phyloP scores from a whole-genome alignment of 306 rosid species.

The Clitoria ternatea region DNA sequence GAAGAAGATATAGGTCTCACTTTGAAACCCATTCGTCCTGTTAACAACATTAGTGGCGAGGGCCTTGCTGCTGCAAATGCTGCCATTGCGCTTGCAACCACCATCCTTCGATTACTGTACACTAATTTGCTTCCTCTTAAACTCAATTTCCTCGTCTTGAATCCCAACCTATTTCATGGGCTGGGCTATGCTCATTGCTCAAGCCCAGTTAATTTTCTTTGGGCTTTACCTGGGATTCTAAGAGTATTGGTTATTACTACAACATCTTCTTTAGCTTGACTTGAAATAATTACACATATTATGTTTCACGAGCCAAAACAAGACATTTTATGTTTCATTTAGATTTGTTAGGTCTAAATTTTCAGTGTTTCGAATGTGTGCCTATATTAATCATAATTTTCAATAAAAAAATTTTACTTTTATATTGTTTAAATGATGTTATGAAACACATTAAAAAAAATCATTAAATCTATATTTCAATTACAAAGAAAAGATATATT shows the following conservation, averaged over 20 bases:
- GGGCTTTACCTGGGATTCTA: neutral
- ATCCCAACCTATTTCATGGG: neutral
- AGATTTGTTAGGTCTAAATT: neutral
- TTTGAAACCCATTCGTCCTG: constrained; percentile 25
- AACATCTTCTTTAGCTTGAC: no score
- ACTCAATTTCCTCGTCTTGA: neutral
- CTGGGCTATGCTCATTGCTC: neutral
- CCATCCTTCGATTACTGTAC: constrained; percentile 37
- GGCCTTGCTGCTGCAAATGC: constrained; percentile 39
- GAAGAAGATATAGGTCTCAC: constrained; percentile 38
- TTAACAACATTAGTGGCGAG: constrained; percentile 24
- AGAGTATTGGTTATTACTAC: no score
- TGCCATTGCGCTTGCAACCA: constrained; percentile 33
- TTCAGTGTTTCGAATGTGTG: no score
- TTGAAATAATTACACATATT: no score
- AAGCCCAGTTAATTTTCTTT: neutral
- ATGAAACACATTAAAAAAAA: no score
- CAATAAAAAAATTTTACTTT: no score
- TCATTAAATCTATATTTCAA: no score
- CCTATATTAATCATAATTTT: no score
- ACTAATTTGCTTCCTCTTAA: neutral
- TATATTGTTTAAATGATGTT: no score
- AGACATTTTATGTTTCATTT: neutral
- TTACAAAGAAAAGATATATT: no score
- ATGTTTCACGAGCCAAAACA: no score